phyloP scores from a whole-genome alignment of 2,329 filamentous ascomycete species.

The Sordariomycetes sp. region DNA sequence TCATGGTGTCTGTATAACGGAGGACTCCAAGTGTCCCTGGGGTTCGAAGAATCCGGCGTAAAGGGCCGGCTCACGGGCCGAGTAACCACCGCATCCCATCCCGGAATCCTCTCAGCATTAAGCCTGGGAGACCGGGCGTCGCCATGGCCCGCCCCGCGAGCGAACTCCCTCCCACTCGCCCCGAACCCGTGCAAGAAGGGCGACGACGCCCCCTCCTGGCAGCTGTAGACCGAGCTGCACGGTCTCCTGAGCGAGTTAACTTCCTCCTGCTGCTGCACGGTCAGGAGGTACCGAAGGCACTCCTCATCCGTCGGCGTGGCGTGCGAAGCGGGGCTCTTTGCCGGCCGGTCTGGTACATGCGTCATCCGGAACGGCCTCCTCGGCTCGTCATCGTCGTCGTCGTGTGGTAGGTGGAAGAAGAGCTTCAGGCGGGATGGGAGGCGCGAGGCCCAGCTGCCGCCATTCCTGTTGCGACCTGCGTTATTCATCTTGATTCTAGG shows the following conservation, averaged over 20 bases:
- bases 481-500: background rate
- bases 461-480: background rate
- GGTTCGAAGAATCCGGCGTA: background rate
- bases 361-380: background rate
- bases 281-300: conserved; percentile 4
- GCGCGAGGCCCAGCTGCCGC: background rate
- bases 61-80: background rate
- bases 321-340: conserved; percentile 8
- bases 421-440: background rate
- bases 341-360: conserved; percentile 11
- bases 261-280: background rate
- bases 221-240: background rate
- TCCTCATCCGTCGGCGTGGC: conserved; percentile 14
- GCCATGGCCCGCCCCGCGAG: background rate
- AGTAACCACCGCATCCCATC: background rate
- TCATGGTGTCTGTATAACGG: background rate
- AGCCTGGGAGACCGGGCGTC: background rate
- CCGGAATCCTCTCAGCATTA: background rate
- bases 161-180: background rate
- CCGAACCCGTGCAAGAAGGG: background rate
- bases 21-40: no score
- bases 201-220: background rate
- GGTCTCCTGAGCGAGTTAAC: background rate
- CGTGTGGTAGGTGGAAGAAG: background rate
- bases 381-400: background rate